Evolutionary conservation across 2,329 filamentous ascomycete genomes (phyloP).

Genomic region (Thermothelomyces thermophilus): DNA sequence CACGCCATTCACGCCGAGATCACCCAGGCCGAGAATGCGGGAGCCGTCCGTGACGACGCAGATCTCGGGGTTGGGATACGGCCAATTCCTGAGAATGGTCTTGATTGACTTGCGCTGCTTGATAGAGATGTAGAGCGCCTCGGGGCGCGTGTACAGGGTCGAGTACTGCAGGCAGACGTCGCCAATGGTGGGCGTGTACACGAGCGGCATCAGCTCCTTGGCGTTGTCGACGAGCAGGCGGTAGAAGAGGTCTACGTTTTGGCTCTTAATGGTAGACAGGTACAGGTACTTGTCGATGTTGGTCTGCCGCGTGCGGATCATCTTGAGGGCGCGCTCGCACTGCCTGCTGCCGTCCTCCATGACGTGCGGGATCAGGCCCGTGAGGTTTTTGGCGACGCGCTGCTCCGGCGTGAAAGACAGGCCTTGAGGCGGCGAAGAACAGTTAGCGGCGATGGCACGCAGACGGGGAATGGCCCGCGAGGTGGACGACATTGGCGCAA

Average conservation of each 20-base stretch:
- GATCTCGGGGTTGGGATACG: constrained; percentile 81
- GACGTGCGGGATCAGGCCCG: constrained; percentile 58
- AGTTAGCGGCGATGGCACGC: constrained; percentile 18
- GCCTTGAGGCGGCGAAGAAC: constrained; percentile 35
- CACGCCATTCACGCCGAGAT: constrained; percentile 94
- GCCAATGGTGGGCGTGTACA: constrained; percentile 87
- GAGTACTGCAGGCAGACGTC: constrained; percentile 97
- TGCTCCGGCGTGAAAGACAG: constrained; percentile 59
- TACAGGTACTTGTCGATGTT: constrained; percentile 79
- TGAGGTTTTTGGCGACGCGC: constrained; percentile 57
- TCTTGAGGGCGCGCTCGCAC: constrained; percentile 62
- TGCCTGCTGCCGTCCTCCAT: constrained; percentile 56
- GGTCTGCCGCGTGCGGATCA: constrained; percentile 63
- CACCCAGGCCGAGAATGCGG: constrained; percentile 83
- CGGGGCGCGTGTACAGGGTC: constrained; percentile 88
- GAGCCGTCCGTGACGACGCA: constrained; percentile 96
- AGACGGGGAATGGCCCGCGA: constrained; percentile 9
- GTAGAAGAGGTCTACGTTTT: constrained; percentile 78
- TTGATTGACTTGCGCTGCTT: constrained; percentile 86
- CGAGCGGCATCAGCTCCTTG: constrained; percentile 72
- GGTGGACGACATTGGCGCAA: constrained; percentile 1
- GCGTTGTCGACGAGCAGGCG: constrained; percentile 71
- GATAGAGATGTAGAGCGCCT: constrained; percentile 93
- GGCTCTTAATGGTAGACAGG: constrained; percentile 65
- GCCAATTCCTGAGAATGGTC: constrained; percentile 90